Base-by-base conservation (phyloP, 1,139 yeast genomes). In the Kluyveromyces sp. region DNA sequence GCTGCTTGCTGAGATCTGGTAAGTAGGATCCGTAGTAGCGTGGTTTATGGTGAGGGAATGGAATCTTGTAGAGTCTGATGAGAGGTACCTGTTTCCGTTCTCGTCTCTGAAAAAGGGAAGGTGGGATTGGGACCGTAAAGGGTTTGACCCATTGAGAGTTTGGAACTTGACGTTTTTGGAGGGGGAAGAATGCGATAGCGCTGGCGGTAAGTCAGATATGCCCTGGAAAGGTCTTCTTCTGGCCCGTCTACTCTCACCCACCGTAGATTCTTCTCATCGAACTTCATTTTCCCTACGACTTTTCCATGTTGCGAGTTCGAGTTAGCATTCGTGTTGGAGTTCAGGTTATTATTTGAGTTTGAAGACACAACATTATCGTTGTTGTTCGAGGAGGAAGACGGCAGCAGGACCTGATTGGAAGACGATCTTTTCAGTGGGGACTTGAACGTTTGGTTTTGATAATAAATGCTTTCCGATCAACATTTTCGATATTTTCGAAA, bases 191-290 rank as follows among this genome's bases (percentile, higher is more conserved):
- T 41, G 36, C 4, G 48, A 46, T 32, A 15, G 21, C 21, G 25
- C 34, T 40, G 40, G 50, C n/a, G 38, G 50, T 21, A 47, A 39
- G 29, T 58, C 64, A 4, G 55, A 63, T 43, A 68, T 62, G 34
- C 61, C 64, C 26, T 59, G 70, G 51, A 70, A 70, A 4, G 72
- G 52, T 70, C 73, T 39, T 67, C 66, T 34, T 63, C 60, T 10
- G 50, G 39, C 2, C 69, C 70, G 15, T 63, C 65, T 7, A 66
- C 45, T 48, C 70, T 67, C 0, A 69, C 66, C 81, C 84, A 79
- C 49, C 76, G 63, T 47, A 77, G 61, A 46, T 76, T 75, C 41
- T 74, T 75, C 34, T 73, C 70, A 57, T 79, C 85, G 53, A 77
- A 78, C 42, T 72, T 65, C 84, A 79, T 79, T 53, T 73, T 71